These are phyloP conservation scores for Phytophthora megakarya DNA, from an alignment of 352 stramenopile species.

Conservation along the genomic window DNA sequence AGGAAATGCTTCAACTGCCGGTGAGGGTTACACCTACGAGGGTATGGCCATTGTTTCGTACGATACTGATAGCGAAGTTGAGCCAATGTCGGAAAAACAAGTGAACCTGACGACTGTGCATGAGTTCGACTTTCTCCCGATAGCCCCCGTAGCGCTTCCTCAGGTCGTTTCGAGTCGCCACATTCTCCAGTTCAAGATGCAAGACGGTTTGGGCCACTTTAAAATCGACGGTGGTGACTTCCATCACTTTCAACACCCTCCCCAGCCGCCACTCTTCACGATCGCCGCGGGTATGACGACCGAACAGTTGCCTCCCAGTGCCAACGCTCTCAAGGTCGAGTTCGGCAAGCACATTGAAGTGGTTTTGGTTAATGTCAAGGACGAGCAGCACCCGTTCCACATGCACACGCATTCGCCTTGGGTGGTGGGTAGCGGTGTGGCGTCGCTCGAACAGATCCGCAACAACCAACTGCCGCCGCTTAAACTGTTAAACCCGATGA, in stretches of 20 bases:
- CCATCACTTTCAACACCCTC: slow-evolving; percentile 23
- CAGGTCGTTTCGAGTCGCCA: slow-evolving; percentile 16
- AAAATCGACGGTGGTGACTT: slow-evolving; percentile 33
- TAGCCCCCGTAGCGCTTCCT: slow-evolving; percentile 19
- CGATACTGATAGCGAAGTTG: background rate
- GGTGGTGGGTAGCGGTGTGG: slow-evolving; percentile 32
- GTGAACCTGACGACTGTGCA: slow-evolving; percentile 14
- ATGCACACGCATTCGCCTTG: slow-evolving; percentile 43
- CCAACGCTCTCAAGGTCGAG: slow-evolving; percentile 27
- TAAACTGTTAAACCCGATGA: slow-evolving; percentile 37
- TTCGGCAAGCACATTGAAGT: slow-evolving; percentile 40
- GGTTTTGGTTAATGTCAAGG: slow-evolving; percentile 37
- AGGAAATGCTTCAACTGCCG: slow-evolving; percentile 15
- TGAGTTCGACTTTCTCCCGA: slow-evolving; percentile 31
- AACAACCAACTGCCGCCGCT: slow-evolving; percentile 27
- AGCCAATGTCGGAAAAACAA: slow-evolving; percentile 23
- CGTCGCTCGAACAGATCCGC: slow-evolving; percentile 27
- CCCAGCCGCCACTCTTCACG: slow-evolving; percentile 29
- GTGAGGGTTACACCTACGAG: slow-evolving; percentile 34
- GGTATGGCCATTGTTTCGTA: slow-evolving; percentile 32
- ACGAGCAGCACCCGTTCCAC: slow-evolving; percentile 48
- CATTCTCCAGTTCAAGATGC: slow-evolving; percentile 34
- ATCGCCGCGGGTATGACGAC: slow-evolving; percentile 30
- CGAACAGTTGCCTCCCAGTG: slow-evolving; percentile 19
- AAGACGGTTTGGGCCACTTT: slow-evolving; percentile 23